phyloP scores from a whole-genome alignment of 2,329 filamentous ascomycete species.

The Neonectria magnoliae region DNA sequence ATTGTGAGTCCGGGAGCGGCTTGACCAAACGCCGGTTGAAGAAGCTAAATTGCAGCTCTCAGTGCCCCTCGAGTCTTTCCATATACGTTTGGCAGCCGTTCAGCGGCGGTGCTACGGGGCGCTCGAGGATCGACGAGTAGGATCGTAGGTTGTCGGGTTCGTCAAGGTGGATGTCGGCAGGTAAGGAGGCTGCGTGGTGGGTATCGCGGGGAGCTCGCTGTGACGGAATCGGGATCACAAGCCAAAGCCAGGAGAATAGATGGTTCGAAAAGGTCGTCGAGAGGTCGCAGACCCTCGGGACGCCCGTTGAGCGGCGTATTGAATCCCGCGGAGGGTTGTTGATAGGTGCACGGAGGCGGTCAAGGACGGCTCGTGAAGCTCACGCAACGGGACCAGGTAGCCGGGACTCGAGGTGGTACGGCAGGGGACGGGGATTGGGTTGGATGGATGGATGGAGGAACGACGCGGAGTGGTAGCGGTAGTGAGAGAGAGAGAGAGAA shows the following conservation, averaged over 20 bases:
- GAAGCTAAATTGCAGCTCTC: slow-evolving; percentile 26
- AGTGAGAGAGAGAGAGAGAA: neutral
- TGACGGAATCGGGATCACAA: neutral
- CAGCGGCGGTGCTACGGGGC: neutral
- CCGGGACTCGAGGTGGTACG: neutral
- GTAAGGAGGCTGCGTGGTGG: slow-evolving; percentile 21
- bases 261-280: neutral
- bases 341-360: slow-evolving; percentile 2
- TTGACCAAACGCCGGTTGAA: slow-evolving; percentile 17
- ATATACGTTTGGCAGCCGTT: slow-evolving; percentile 34
- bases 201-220: neutral
- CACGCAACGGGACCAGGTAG: neutral
- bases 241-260: neutral
- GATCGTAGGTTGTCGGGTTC: neutral
- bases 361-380: neutral
- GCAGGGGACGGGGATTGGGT: neutral
- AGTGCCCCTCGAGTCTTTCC: slow-evolving; percentile 30
- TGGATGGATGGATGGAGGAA: neutral
- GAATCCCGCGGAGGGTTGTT: slow-evolving; percentile 1
- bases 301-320: neutral
- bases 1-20: slow-evolving; percentile 32
- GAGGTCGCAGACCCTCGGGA: neutral
- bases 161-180: slow-evolving; percentile 21
- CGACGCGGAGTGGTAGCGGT: neutral
- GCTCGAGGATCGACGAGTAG: slow-evolving; percentile 1